These are phyloP conservation scores for Ilyonectria robusta DNA, from an alignment of 2,329 filamentous ascomycete species.

Conservation along the genomic window DNA sequence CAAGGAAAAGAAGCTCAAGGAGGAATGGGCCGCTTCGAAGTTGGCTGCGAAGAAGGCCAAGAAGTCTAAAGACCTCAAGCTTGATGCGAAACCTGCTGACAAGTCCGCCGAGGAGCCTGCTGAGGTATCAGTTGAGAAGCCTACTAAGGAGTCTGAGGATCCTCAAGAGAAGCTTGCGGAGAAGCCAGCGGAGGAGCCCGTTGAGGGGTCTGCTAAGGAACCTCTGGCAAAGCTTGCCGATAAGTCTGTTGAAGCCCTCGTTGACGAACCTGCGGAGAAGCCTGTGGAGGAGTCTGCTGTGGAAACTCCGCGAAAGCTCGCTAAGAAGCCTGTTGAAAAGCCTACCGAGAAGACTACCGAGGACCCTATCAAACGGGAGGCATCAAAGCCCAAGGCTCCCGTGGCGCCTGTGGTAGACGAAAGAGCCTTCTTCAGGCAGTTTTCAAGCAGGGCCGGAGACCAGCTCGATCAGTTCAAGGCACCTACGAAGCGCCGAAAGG, in stretches of 20 bases:
- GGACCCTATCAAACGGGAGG: neutral
- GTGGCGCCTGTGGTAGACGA: neutral
- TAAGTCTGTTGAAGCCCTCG: neutral
- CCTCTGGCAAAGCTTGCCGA: neutral
- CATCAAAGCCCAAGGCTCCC: neutral
- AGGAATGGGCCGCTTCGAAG: neutral
- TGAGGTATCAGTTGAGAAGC: neutral
- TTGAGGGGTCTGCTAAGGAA: neutral
- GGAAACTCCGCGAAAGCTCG: neutral
- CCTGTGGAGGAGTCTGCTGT: neutral
- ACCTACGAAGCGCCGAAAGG: neutral
- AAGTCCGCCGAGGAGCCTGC: neutral
- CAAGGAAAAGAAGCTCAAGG: neutral
- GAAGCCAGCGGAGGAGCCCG: neutral
- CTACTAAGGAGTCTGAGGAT: neutral
- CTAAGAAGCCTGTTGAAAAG: neutral
- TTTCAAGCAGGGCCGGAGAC: conserved; percentile 22
- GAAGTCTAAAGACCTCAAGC: neutral
- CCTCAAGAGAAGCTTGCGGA: neutral
- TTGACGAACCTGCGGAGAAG: neutral
- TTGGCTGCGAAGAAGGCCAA: neutral
- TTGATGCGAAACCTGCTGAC: neutral
- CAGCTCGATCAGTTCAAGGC: conserved; percentile 24
- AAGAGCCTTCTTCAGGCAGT: conserved; percentile 21
- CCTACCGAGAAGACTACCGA: neutral